Base-by-base conservation (phyloP, 2,329 filamentous ascomycete genomes). In the Dryadomyces quercus-mongolicae region DNA sequence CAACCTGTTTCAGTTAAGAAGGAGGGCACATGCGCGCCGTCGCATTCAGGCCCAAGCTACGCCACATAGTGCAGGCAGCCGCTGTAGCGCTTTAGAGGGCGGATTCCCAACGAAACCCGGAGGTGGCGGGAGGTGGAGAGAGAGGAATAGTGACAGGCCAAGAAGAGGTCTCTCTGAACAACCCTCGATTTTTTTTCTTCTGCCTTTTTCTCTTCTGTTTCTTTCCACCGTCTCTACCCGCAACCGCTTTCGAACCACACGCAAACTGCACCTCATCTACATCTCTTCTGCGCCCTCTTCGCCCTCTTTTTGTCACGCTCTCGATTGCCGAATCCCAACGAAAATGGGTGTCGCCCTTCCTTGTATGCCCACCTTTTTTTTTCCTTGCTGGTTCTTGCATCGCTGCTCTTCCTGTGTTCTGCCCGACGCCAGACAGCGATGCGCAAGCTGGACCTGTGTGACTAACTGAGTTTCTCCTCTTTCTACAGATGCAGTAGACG, bases 401-500 rank as follows among this genome's bases (percentile, higher is more conserved):
- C 36, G 3, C 12, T 36, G 13, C 22, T 25, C 16, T 21, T 9
- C 34, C 48, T 38, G 25, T 20, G 7, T 44, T 9, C 34, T 2
- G n/a, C 31, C 6, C 36, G 15, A 18, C 8, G n/a, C 18, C 18
- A 22, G 20, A 9, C 44, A 13, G 44, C 44, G 25, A 31, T 31
- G 25, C 25, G 25, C 25, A 31, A 31, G 8, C 25, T 4, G 25
- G 5, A 18, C 42, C 8, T n/a, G 42, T 44, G 18, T 50, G 40
- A 36, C 50, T 56, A 43, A 51, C 50, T 10, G 16, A 10, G n/a
- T 16, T 25, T 18, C 43, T 50, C 15, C 52, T 13, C 31, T 22
- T 42, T 25, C 16, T 20, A 9, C 72, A 97, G 93, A 97, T 77
- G 93, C 93, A 65, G 90, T 94, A 62, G 93, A 98, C 73, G 93